Evolutionary conservation across 805 yeast genomes (phyloP).

Genomic region (Nakazawaea ambrosiae): DNA sequence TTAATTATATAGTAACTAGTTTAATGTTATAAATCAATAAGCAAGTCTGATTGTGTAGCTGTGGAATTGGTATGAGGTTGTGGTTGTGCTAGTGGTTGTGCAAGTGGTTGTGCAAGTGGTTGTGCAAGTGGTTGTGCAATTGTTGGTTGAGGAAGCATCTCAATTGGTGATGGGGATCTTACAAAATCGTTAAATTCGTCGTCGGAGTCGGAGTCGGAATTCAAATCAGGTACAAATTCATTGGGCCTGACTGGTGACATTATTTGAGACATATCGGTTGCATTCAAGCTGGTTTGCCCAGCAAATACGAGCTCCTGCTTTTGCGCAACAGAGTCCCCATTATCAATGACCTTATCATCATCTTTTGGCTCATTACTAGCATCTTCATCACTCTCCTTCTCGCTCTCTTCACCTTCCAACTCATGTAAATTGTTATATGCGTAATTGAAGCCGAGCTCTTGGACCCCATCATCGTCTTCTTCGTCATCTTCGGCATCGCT

Average conservation of each 20-base stretch:
- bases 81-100: not conserved
- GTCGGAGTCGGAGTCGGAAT: not conserved
- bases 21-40: not conserved
- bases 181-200: slow-evolving; percentile 5
- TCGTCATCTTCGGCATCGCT: not conserved
- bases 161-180: slow-evolving; percentile 1
- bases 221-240: not conserved
- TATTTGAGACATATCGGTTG: too few species aligned
- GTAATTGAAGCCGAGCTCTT: too few species aligned
- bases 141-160: too few species aligned
- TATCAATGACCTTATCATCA: not conserved
- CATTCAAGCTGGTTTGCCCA: too few species aligned
- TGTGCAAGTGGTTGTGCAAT: too few species aligned
- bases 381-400: not conserved
- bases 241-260: not conserved
- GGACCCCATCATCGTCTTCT: slow-evolving; percentile 4
- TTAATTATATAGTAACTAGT: not conserved
- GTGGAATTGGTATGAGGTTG: not conserved
- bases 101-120: too few species aligned
- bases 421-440: slow-evolving; percentile 6
- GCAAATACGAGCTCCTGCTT: too few species aligned
- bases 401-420: not conserved
- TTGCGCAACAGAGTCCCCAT: too few species aligned
- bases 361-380: not conserved
- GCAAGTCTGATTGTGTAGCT: not conserved